Evolutionary conservation across 495 filamentous ascomycete species (phyloP).

Genomic region (Penicillium pulvis): DNA sequence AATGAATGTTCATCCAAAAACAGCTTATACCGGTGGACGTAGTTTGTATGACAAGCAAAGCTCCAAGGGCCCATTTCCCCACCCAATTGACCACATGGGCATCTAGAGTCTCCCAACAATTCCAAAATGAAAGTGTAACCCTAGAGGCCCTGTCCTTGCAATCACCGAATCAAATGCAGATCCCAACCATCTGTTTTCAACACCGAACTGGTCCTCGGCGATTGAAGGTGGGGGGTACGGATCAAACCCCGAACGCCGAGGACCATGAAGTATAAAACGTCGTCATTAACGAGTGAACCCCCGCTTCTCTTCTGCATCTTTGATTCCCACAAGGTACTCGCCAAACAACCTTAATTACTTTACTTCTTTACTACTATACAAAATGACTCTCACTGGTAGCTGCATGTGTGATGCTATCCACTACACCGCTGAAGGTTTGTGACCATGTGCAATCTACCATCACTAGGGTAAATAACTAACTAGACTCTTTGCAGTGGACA

Average conservation of each 20-base stretch:
- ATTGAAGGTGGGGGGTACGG: background rate
- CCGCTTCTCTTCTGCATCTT: background rate
- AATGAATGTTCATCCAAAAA: conserved; percentile 7
- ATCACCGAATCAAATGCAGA: background rate
- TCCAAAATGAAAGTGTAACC: background rate
- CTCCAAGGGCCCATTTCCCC: background rate
- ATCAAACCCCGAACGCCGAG: background rate
- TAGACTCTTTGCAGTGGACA: conserved; percentile 24
- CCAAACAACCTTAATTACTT: conserved; percentile 3
- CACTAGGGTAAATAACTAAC: background rate
- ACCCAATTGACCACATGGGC: background rate
- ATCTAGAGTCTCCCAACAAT: background rate
- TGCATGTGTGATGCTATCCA: conserved; percentile 45
- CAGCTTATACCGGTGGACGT: no score
- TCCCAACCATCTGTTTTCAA: background rate
- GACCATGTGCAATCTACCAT: background rate
- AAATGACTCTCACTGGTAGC: conserved; percentile 41
- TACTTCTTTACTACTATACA: background rate
- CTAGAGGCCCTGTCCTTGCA: background rate
- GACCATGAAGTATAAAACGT: background rate
- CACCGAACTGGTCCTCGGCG: background rate
- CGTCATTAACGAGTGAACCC: background rate
- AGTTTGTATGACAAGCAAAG: no score
- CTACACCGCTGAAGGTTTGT: conserved; percentile 37
- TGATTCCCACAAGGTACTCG: conserved; percentile 31